phyloP scores from a whole-genome alignment of 1,284 basidiomycete genomes.

The Apiotrichum siamense region DNA sequence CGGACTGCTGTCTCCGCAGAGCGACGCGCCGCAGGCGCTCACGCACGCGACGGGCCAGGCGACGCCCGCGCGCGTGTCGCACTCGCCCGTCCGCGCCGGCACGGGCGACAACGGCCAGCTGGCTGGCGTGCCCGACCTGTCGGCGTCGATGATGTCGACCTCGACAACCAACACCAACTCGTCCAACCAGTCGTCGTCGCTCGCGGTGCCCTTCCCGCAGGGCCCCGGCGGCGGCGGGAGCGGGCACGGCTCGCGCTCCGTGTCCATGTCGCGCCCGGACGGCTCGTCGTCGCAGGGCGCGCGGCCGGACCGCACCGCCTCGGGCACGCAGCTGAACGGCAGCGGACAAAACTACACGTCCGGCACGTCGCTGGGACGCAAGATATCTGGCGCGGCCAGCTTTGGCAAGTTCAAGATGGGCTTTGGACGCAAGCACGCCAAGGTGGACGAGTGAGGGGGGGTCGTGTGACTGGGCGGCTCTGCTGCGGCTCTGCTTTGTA shows the following conservation, averaged over 20 bases:
- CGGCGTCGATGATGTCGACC: slow-evolving; percentile 4
- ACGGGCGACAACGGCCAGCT: no score
- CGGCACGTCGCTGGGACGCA: slow-evolving; percentile 9
- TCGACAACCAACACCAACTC: not conserved
- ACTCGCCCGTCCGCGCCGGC: not conserved
- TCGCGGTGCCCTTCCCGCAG: not conserved
- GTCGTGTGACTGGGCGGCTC: no score
- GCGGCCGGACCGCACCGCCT: not conserved
- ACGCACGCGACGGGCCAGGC: not conserved
- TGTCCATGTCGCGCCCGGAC: not conserved
- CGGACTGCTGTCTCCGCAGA: no score
- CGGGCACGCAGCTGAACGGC: slow-evolving; percentile 1
- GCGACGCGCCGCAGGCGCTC: not conserved
- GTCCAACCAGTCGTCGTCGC: not conserved
- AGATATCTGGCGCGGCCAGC: slow-evolving; percentile 12
- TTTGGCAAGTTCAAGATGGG: slow-evolving; percentile 39
- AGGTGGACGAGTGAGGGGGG: slow-evolving; percentile 22
- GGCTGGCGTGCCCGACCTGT: slow-evolving; percentile 1
- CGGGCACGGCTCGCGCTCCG: not conserved
- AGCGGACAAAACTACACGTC: not conserved
- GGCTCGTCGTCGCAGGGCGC: not conserved
- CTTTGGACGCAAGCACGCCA: slow-evolving; percentile 41
- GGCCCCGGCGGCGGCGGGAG: not conserved
- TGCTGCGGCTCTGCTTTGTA: no score
- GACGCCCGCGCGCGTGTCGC: not conserved